Conservation (phyloP, 768 basidiomycete genomes). For the Astraeus odoratus region DNA sequence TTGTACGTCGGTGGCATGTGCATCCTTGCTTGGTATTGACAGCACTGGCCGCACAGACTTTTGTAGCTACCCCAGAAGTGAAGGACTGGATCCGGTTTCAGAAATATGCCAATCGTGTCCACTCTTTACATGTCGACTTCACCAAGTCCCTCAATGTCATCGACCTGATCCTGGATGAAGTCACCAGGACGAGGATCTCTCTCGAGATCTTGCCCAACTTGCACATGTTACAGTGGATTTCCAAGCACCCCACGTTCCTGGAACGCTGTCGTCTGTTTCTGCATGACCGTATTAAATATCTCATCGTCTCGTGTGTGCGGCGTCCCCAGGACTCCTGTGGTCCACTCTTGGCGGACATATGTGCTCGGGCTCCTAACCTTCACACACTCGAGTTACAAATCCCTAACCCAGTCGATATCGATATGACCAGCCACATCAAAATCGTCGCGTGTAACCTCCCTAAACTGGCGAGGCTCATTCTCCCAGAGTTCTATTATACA, state of each 20-base stretch:
- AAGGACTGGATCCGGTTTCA: conserved; percentile 51
- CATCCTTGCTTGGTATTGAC: too few species aligned
- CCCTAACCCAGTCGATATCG: conserved; percentile 27
- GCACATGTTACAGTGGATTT: conserved; percentile 43
- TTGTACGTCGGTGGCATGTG: too few species aligned
- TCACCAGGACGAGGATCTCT: conserved; percentile 48
- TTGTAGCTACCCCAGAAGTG: conserved; percentile 35
- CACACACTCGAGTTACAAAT: conserved; percentile 42
- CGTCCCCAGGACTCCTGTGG: too few species aligned
- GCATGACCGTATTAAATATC: conserved; percentile 42
- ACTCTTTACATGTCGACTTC: conserved; percentile 24
- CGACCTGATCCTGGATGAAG: conserved; percentile 35
- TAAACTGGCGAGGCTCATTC: conserved; percentile 39
- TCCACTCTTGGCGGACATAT: conserved; percentile 33
- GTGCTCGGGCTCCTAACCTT: conserved; percentile 46
- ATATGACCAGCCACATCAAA: conserved; percentile 35
- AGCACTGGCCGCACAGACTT: conserved; percentile 35
- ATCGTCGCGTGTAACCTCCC: conserved; percentile 34
- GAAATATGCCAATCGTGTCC: conserved; percentile 47
- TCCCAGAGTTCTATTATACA: conserved; percentile 49
- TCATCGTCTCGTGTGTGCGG: conserved; percentile 21
- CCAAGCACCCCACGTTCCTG: conserved; percentile 17
- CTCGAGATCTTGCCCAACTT: conserved; percentile 51
- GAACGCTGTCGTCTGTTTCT: conserved; percentile 48
- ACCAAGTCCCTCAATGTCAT: conserved; percentile 12